phyloP scores from a whole-genome alignment of 164 flowering plant species.

The Berberis vulgaris region DNA sequence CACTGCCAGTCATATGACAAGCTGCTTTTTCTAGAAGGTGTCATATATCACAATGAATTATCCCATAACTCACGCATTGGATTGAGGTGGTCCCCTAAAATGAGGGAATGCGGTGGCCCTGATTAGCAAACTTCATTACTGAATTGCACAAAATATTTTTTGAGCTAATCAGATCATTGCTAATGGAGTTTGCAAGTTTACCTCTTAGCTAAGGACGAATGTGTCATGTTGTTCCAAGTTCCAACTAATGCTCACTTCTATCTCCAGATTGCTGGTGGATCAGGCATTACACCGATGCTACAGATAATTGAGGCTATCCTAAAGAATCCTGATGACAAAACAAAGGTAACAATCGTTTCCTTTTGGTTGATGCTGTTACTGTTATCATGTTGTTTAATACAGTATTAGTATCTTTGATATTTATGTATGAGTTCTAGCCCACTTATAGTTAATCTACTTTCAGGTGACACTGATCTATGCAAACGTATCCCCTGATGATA shows the following conservation, averaged over 20 bases:
- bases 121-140: too few relatives aligned
- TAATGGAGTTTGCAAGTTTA: not conserved
- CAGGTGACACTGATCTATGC: constrained; percentile 86
- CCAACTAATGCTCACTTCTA: not conserved
- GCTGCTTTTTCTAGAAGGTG: too few relatives aligned
- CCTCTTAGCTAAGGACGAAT: not conserved
- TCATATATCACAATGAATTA: too few relatives aligned
- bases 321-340: constrained; percentile 90
- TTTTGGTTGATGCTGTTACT: not conserved
- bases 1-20: too few relatives aligned
- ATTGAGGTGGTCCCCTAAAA: too few relatives aligned
- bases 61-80: too few relatives aligned
- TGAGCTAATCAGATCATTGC: not conserved
- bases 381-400: not conserved
- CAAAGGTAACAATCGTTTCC: constrained; percentile 42
- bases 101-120: too few relatives aligned
- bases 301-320: constrained; percentile 92
- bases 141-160: too few relatives aligned
- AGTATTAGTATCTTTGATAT: not conserved
- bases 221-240: not conserved
- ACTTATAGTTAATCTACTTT: constrained; percentile 10
- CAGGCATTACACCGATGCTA: constrained; percentile 98
- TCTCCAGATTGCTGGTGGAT: constrained; percentile 89
- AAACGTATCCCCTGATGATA: constrained; percentile 93
- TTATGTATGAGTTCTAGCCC: not conserved